Evolutionary conservation across 768 basidiomycete genomes (phyloP), one percentile per base, ranked within the genome.

Genomic region (Amanita thiersii): DNA sequence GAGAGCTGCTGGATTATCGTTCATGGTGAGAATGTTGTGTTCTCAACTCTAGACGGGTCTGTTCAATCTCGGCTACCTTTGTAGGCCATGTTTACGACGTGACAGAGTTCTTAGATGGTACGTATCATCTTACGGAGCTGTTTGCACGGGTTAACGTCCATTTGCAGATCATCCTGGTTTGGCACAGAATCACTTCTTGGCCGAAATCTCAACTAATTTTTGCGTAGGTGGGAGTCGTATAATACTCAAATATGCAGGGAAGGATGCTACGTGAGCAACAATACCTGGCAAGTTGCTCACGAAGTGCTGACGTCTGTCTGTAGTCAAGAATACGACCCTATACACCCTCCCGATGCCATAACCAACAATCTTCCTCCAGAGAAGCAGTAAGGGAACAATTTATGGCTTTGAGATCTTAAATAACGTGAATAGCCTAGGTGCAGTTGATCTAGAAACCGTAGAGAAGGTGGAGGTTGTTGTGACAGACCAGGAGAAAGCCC

Each of bases 221-320:
- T 24, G 31, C 25, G 32, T 54, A 39, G 87, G 90, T 24, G 91
- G 90, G 5, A 79, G 79, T 54, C 82, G 76, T 55, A 87, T 92
- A 51, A 83, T 93, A 36, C 57, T 93, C 40, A 87, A 87, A 56
- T 88, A 91, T 50, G 89, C 86, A 2, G 92, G 92, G 18, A 85
- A 81, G 56, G 91, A 91, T 56, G 88, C 88, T 23, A 94, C 84
- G 79, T 86, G 58, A 28, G 84, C 57, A 3, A 26, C 37, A n/a
- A 23, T 37, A 9, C n/a, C 23, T 4, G 14, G 31, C 14, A 9
- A 3, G 38, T 25, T 19, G 11, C 25, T 10, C 26, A 20, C 20
- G 20, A 23, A 46, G 28, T n/a, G n/a, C 12, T 34, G 18, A 35
- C 19, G 15, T 19, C 43, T 45, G n/a, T 44, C 50, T 28, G 35